Evolutionary conservation across 2,329 filamentous ascomycete species (phyloP).

Genomic region (Ascomycota sp.): DNA sequence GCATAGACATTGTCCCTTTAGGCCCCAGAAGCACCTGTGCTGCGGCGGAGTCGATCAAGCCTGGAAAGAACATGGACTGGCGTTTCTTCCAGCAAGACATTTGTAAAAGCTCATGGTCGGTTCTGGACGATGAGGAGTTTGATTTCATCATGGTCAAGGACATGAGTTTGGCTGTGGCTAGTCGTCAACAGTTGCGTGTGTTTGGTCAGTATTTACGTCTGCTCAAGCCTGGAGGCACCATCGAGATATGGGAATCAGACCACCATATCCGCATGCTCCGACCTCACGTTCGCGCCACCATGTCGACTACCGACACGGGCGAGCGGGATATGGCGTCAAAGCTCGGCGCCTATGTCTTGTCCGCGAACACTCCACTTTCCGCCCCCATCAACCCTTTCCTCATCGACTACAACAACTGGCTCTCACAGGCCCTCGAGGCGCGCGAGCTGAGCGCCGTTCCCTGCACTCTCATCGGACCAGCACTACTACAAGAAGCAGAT

Average conservation of each 20-base stretch:
- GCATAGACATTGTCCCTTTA: slow-evolving; percentile 58
- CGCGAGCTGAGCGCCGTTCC: slow-evolving; percentile 51
- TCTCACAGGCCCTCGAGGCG: slow-evolving; percentile 49
- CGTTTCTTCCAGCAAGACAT: slow-evolving; percentile 74
- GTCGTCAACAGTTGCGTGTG: slow-evolving; percentile 29
- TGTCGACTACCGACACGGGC: slow-evolving; percentile 17
- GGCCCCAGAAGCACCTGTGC: slow-evolving; percentile 21
- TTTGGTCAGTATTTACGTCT: slow-evolving; percentile 57
- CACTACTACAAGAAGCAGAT: slow-evolving; percentile 62
- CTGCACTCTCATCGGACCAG: slow-evolving; percentile 54
- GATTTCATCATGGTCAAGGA: slow-evolving; percentile 82
- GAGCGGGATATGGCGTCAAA: slow-evolving; percentile 41
- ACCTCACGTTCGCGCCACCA: slow-evolving; percentile 42
- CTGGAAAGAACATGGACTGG: slow-evolving; percentile 60
- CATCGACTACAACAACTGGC: slow-evolving; percentile 65
- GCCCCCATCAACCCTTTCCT: slow-evolving; percentile 63
- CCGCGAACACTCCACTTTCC: slow-evolving; percentile 60
- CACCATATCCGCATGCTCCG: slow-evolving; percentile 62
- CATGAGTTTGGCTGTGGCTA: slow-evolving; percentile 42
- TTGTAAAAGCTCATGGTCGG: slow-evolving; percentile 51
- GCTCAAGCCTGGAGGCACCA: slow-evolving; percentile 50
- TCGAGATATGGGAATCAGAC: slow-evolving; percentile 84
- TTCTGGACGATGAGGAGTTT: slow-evolving; percentile 58
- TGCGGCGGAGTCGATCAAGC: slow-evolving; percentile 20
- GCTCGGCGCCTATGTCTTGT: slow-evolving; percentile 64